These are phyloP conservation scores for Yamadazyma aaseri DNA, from an alignment of 1,139 yeast species.

Conservation along the genomic window DNA sequence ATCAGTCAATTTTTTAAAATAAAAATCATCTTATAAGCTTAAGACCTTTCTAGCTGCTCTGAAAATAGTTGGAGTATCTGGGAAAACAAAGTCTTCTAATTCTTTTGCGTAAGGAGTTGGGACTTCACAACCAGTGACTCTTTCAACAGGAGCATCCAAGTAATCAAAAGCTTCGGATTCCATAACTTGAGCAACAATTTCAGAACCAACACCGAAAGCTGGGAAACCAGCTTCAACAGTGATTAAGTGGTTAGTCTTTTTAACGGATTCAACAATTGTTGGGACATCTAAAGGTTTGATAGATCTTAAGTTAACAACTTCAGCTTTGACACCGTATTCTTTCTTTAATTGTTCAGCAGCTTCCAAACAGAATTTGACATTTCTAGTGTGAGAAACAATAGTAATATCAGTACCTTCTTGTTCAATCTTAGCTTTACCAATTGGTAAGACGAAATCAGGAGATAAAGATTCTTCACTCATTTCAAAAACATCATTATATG, in stretches of 20 bases:
- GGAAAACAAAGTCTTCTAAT: conserved; percentile 98
- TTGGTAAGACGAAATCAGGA: conserved; percentile 86
- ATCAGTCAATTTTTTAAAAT: too few relatives aligned
- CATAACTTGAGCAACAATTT: conserved; percentile 96
- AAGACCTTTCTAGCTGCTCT: conserved; percentile 90
- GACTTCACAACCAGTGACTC: conserved; percentile 99
- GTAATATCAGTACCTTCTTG: conserved; percentile 89
- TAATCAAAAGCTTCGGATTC: conserved; percentile 98
- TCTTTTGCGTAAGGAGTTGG: conserved; percentile 98
- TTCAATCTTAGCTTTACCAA: conserved; percentile 95
- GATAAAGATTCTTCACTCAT: conserved; percentile 86
- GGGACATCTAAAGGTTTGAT: conserved; percentile 95
- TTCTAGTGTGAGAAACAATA: conserved; percentile 87
- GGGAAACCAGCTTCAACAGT: conserved; percentile 99
- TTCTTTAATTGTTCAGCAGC: conserved; percentile 87
- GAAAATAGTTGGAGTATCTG: conserved; percentile 86
- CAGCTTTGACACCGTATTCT: conserved; percentile 86
- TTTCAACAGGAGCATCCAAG: conserved; percentile 97
- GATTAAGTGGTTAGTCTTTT: conserved; percentile 95
- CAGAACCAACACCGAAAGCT: conserved; percentile 97
- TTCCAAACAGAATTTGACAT: conserved; percentile 78
- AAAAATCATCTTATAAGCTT: conserved; percentile 46
- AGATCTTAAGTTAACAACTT: conserved; percentile 92
- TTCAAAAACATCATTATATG: conserved; percentile 90
- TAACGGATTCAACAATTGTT: conserved; percentile 80